These are phyloP conservation scores for Peniophora sp. DNA, from an alignment of 1,284 basidiomycete species.

Conservation along the genomic window DNA sequence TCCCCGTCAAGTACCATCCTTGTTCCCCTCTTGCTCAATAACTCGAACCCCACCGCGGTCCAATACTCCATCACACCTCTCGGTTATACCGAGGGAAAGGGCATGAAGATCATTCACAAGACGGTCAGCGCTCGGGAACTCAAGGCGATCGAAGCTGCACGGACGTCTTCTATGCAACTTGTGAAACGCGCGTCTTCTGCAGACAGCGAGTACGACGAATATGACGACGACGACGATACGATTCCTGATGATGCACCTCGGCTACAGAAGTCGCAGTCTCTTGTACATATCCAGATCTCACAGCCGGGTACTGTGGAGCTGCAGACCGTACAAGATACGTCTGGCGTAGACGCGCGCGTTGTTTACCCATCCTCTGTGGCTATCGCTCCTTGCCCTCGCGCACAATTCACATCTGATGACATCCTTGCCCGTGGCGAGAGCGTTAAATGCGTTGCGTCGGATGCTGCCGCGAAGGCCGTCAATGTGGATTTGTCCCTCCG, in stretches of 20 bases:
- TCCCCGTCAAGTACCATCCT: conserved; percentile 48
- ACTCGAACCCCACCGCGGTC: conserved; percentile 72
- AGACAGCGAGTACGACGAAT: conserved; percentile 38
- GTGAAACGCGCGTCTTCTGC: conserved; percentile 27
- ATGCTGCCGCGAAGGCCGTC: conserved; percentile 43
- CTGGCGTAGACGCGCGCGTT: conserved; percentile 57
- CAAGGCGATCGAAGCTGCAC: conserved; percentile 53
- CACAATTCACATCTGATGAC: conserved; percentile 49
- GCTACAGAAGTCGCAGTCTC: conserved; percentile 64
- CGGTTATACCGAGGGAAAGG: conserved; percentile 34
- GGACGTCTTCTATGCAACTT: conserved; percentile 42
- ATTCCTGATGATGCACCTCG: conserved; percentile 23
- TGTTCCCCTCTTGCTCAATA: conserved; percentile 84
- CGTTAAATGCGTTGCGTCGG: conserved; percentile 49
- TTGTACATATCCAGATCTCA: conserved; percentile 64
- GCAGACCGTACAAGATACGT: conserved; percentile 65
- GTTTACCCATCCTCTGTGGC: conserved; percentile 63
- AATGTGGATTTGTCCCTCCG: conserved; percentile 60
- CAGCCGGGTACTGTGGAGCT: conserved; percentile 70
- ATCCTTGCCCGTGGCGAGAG: conserved; percentile 32
- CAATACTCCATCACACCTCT: conserved; percentile 75
- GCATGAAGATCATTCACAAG: conserved; percentile 24
- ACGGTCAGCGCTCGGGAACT: conserved; percentile 34
- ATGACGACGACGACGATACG: conserved; percentile 44
- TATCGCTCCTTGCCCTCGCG: conserved; percentile 77